Percentiles rank a stretch among this genome's conserved stretches.
Evolutionary conservation across 2,329 filamentous ascomycete genomes (phyloP).

Genomic region (Fusarium brachygibbosum): DNA sequence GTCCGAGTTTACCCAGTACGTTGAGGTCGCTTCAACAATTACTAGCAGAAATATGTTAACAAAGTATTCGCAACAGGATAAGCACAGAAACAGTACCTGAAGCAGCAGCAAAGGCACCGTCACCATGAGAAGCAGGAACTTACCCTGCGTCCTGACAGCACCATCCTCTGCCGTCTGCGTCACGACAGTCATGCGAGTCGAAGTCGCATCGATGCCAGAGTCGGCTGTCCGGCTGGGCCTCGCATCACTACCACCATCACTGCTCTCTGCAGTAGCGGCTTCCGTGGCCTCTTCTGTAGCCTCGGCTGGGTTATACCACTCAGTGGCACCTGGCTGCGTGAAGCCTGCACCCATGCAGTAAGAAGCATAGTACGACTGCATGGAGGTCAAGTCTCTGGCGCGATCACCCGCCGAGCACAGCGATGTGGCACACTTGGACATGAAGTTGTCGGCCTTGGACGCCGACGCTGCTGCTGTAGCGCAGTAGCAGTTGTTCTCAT

Average conservation of each 20-base stretch:
- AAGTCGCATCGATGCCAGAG: constrained; percentile 34
- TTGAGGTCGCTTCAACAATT: constrained; percentile 46
- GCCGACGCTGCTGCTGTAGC: constrained; percentile 42
- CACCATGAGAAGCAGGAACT: constrained; percentile 49
- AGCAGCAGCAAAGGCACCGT: constrained; percentile 47
- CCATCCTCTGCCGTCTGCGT: constrained; percentile 46
- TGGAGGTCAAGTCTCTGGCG: constrained; percentile 43
- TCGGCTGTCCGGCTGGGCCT: constrained; percentile 42
- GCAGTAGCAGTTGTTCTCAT: constrained; percentile 49
- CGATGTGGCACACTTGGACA: constrained; percentile 44
- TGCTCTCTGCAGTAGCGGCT: constrained; percentile 20
- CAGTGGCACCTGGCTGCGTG: constrained; percentile 44
- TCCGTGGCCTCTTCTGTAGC: constrained; percentile 32
- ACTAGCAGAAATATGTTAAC: constrained; percentile 34
- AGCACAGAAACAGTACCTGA: constrained; percentile 45
- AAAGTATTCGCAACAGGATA: neutral
- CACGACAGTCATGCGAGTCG: constrained; percentile 45
- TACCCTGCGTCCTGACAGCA: constrained; percentile 47
- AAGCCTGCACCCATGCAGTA: constrained; percentile 49
- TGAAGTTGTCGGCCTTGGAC: constrained; percentile 35
- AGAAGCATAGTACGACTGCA: constrained; percentile 47
- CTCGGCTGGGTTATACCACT: constrained; percentile 46
- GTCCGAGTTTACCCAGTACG: constrained; percentile 41
- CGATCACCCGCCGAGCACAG: constrained; percentile 42
- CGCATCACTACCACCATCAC: constrained; percentile 12